Percentiles rank a stretch among this genome's conserved stretches.
These are phyloP conservation scores for Ogataea salicorniae DNA, from an alignment of 805 yeast genomes.

Conservation along the genomic window DNA sequence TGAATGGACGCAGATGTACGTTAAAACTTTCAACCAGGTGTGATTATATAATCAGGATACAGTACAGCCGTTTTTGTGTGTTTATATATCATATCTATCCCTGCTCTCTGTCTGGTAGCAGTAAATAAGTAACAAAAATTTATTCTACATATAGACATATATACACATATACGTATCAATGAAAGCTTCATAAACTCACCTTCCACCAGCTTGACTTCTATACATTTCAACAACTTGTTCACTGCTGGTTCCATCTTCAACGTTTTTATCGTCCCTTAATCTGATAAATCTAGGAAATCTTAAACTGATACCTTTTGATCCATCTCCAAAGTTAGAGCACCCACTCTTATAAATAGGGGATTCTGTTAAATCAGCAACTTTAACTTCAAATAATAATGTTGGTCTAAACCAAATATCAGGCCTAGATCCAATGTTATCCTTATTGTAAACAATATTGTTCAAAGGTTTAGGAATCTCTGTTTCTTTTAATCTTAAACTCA, in stretches of 20 bases:
- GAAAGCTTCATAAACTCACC: too few relatives aligned
- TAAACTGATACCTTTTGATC: constrained; percentile 68
- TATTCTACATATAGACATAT: too few relatives aligned
- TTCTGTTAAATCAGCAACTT: constrained; percentile 84
- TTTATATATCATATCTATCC: too few relatives aligned
- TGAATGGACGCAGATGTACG: too few relatives aligned
- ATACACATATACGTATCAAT: too few relatives aligned
- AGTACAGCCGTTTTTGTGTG: too few relatives aligned
- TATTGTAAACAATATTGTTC: constrained; percentile 62
- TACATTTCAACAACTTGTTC: constrained; percentile 83
- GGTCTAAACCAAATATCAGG: constrained; percentile 98
- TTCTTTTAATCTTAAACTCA: constrained; percentile 59
- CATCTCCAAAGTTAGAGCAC: constrained; percentile 50
- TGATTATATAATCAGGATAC: too few relatives aligned
- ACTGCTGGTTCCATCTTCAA: constrained; percentile 82
- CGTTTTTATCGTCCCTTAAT: constrained; percentile 77
- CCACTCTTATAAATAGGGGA: constrained; percentile 91
- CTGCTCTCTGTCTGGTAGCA: too few relatives aligned
- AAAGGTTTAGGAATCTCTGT: constrained; percentile 63
- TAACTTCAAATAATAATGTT: constrained; percentile 72
- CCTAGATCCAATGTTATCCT: constrained; percentile 51
- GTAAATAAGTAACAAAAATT: too few relatives aligned
- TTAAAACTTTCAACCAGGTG: too few relatives aligned
- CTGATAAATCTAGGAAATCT: constrained; percentile 85
- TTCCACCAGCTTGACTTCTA: constrained; percentile 51